A percentile compares a stretch with the other conserved stretches of the same genome.
Conservation (phyloP, 1,284 basidiomycete genomes). For the Cystobasidium sp. region DNA sequence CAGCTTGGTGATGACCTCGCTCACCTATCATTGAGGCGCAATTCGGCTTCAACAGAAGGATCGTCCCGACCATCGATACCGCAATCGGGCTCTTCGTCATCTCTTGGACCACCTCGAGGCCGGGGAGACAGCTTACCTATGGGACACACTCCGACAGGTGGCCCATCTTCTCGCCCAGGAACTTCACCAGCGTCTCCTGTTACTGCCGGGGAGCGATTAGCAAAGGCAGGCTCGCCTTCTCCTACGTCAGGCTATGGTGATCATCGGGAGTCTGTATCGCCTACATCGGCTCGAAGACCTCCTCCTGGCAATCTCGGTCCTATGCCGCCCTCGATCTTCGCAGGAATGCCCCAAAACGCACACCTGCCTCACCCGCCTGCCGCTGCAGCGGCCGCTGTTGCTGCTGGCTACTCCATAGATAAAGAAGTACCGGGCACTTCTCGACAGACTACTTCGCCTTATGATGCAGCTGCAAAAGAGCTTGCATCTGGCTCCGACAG, state of each 20-base stretch:
- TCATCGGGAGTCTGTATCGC: conserved; percentile 27
- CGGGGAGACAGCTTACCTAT: background rate
- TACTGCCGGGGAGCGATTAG: background rate
- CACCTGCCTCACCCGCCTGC: conserved; percentile 39
- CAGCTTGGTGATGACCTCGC: conserved; percentile 23
- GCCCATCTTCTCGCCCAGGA: background rate
- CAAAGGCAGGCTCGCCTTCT: conserved; percentile 4
- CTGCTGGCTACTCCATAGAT: conserved; percentile 35
- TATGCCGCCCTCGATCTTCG: conserved; percentile 42
- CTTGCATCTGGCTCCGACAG: background rate
- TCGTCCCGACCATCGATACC: conserved; percentile 11
- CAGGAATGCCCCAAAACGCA: conserved; percentile 29
- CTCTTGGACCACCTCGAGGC: background rate
- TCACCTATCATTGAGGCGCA: conserved; percentile 8
- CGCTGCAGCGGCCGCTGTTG: conserved; percentile 34
- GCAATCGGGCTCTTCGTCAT: conserved; percentile 8
- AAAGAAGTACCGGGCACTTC: background rate
- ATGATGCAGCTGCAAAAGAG: background rate
- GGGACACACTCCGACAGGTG: background rate
- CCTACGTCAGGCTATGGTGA: background rate
- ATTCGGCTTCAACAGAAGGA: conserved; percentile 10
- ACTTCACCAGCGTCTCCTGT: conserved; percentile 6
- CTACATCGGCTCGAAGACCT: conserved; percentile 29
- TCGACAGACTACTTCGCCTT: background rate
- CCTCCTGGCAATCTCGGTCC: conserved; percentile 34